Conservation (phyloP, 352 stramenopile genomes). For the Lagenidium giganteum region DNA sequence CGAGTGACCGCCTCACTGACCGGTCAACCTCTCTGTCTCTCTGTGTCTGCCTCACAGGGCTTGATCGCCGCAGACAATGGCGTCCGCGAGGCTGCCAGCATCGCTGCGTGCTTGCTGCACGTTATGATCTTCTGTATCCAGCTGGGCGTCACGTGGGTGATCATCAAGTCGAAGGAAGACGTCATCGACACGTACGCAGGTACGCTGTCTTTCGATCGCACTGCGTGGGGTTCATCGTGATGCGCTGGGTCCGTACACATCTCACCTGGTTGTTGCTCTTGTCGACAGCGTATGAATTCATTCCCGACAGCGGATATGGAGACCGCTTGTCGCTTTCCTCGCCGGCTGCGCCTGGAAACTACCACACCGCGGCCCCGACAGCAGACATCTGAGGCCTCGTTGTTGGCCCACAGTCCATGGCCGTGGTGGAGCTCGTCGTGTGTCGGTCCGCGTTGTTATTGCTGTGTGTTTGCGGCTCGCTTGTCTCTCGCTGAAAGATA, state of each 20-base stretch:
- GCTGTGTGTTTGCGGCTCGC: too few species aligned
- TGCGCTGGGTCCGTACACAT: neutral
- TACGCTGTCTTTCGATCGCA: constrained; percentile 12
- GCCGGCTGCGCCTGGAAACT: constrained; percentile 45
- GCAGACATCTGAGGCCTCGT: constrained; percentile 53
- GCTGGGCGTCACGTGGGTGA: constrained; percentile 42
- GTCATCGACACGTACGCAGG: constrained; percentile 83
- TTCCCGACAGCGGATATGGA: constrained; percentile 50
- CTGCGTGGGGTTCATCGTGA: neutral
- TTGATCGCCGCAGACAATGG: constrained; percentile 31
- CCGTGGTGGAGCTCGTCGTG: too few species aligned
- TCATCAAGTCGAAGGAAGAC: constrained; percentile 76
- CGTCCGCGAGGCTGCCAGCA: constrained; percentile 26
- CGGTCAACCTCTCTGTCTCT: neutral
- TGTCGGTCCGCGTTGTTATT: too few species aligned
- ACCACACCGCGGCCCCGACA: constrained; percentile 50
- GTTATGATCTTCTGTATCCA: constrained; percentile 57
- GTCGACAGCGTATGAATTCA: constrained; percentile 73
- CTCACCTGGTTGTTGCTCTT: neutral
- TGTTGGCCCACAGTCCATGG: too few species aligned
- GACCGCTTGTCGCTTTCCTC: constrained; percentile 37
- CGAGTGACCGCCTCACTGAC: neutral
- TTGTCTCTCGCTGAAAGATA: too few species aligned
- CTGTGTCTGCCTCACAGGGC: constrained; percentile 17
- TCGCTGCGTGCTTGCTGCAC: constrained; percentile 45